A percentile compares a stretch with the other conserved stretches of the same genome.
Evolutionary conservation across 108 stramenopile species (phyloP).

Genomic region (Stephanodiscus triporus): DNA sequence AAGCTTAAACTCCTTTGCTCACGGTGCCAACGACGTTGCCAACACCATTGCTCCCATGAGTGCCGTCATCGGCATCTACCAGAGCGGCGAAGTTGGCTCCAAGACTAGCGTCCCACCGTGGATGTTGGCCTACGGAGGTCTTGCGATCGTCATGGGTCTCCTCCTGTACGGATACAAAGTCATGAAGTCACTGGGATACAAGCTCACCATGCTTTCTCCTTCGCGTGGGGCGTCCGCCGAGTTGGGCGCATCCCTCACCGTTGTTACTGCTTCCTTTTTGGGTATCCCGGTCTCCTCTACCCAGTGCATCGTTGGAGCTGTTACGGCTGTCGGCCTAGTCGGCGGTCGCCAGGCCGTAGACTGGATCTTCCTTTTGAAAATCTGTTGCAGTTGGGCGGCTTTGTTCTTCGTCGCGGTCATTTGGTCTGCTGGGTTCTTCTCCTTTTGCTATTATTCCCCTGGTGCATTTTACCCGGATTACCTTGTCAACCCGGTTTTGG

Average conservation of each 20-base stretch:
- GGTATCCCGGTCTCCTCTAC: constrained; percentile 72
- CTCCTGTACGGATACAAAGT: constrained; percentile 59
- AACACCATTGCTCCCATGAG: constrained; percentile 73
- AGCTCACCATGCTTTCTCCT: constrained; percentile 54
- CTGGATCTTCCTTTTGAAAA: constrained; percentile 38
- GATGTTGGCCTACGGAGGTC: constrained; percentile 65
- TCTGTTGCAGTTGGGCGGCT: constrained; percentile 55
- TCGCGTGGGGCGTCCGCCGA: constrained; percentile 65
- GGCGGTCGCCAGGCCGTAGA: constrained; percentile 54
- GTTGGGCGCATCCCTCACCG: constrained; percentile 60
- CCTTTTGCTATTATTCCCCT: constrained; percentile 15
- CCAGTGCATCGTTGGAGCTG: constrained; percentile 72
- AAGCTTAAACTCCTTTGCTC: constrained; percentile 64
- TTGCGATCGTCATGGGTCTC: constrained; percentile 64
- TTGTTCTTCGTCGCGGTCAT: constrained; percentile 46
- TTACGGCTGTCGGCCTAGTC: constrained; percentile 59
- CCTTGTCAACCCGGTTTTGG: neutral
- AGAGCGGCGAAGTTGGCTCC: constrained; percentile 30
- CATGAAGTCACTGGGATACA: constrained; percentile 61
- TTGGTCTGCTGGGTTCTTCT: constrained; percentile 52
- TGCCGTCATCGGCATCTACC: constrained; percentile 61
- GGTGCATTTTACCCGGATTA: neutral
- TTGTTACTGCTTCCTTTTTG: constrained; percentile 65
- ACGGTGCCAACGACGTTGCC: constrained; percentile 80
- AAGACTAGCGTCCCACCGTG: constrained; percentile 49